Percentiles rank a stretch among this genome's conserved stretches.
These are phyloP conservation scores for Aspergillus diversus DNA, from an alignment of 495 filamentous ascomycete species.

Conservation along the genomic window DNA sequence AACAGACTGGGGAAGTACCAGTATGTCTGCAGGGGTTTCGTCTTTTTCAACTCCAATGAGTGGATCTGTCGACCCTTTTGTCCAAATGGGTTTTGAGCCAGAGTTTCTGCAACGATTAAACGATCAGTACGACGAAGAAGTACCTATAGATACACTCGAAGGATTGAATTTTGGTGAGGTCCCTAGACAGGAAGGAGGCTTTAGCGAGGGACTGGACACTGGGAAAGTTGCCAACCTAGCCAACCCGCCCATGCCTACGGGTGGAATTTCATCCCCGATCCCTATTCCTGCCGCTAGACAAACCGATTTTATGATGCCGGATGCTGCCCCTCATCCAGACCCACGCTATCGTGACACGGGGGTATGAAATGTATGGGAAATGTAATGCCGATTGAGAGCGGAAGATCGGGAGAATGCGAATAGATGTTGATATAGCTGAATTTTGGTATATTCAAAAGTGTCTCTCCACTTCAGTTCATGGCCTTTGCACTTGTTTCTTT, in stretches of 20 bases:
- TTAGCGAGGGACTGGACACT: slow-evolving; percentile 7
- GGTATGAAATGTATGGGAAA: background rate
- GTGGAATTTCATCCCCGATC: slow-evolving; percentile 13
- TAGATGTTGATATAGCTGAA: background rate
- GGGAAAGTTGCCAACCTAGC: slow-evolving; percentile 24
- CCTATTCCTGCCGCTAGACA: slow-evolving; percentile 18
- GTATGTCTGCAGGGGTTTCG: slow-evolving; percentile 33
- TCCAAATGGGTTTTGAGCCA: slow-evolving; percentile 51
- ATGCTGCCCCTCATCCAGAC: slow-evolving; percentile 8
- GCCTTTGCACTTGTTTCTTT: background rate
- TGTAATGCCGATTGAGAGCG: background rate
- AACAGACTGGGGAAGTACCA: slow-evolving; percentile 44
- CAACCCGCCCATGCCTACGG: slow-evolving; percentile 22
- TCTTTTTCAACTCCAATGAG: slow-evolving; percentile 38
- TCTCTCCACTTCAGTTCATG: background rate
- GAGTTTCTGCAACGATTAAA: slow-evolving; percentile 45
- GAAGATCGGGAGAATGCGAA: background rate
- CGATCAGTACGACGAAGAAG: slow-evolving; percentile 37
- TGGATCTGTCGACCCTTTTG: slow-evolving; percentile 39
- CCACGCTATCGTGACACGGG: slow-evolving; percentile 1
- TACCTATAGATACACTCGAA: slow-evolving; percentile 31
- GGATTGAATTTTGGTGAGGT: slow-evolving; percentile 22
- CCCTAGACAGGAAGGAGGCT: background rate
- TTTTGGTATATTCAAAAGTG: background rate
- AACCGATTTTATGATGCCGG: slow-evolving; percentile 20